Conservation (phyloP, 75 land plant species). For the Picea glauca region DNA sequence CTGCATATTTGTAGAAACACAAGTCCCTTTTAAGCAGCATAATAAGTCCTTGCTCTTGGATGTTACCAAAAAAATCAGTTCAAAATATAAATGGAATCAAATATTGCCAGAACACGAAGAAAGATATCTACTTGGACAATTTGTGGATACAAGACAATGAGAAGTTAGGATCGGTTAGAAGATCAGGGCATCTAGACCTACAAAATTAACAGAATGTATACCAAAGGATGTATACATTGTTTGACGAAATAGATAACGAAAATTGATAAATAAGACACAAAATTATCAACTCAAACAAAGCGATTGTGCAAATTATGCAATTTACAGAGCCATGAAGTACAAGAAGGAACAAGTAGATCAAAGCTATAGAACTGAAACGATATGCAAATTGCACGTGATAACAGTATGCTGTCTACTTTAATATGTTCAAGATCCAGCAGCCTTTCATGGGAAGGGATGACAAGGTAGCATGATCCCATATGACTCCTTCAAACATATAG, state of each 20-base stretch:
- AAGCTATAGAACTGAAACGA: background rate
- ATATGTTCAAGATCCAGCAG: background rate
- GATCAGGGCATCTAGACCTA: background rate
- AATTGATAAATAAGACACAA: background rate
- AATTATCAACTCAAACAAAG: background rate
- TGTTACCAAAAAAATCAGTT: too few species aligned
- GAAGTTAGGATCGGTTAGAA: background rate
- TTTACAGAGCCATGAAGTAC: background rate
- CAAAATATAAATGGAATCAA: too few species aligned
- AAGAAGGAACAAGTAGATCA: background rate
- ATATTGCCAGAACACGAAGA: too few species aligned
- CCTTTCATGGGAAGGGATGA: background rate
- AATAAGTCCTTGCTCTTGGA: too few species aligned
- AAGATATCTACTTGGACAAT: too few species aligned
- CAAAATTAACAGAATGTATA: background rate
- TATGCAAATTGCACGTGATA: background rate
- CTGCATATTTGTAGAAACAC: too few species aligned
- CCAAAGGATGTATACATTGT: background rate
- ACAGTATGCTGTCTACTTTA: too few species aligned
- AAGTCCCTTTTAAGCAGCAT: too few species aligned
- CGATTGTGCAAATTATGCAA: background rate
- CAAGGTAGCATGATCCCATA: background rate
- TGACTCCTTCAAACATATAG: background rate
- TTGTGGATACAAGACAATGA: background rate
- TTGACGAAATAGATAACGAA: background rate